A percentile compares a stretch with the other conserved stretches of the same genome.
phyloP scores from a whole-genome alignment of 352 stramenopile species.

The Phytophthora pini region DNA sequence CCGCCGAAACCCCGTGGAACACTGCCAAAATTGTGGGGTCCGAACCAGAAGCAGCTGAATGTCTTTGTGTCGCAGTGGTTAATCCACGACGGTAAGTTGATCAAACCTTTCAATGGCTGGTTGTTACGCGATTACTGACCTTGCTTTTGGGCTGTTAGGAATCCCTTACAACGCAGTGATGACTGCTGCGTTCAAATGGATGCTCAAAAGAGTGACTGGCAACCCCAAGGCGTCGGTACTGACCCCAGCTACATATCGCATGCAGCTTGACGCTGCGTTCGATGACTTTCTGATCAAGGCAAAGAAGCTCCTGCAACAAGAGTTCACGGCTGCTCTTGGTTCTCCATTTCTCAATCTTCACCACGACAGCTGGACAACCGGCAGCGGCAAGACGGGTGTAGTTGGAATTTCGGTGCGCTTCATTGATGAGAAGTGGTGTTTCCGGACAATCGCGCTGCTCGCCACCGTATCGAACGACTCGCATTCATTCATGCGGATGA shows the following conservation, averaged over 20 bases:
- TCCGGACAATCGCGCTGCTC: slow-evolving; percentile 7
- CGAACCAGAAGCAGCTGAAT: not conserved
- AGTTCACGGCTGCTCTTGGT: not conserved
- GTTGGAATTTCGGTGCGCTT: slow-evolving; percentile 7
- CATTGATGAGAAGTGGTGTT: slow-evolving; percentile 2
- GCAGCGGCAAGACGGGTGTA: not conserved
- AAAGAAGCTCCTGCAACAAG: not conserved
- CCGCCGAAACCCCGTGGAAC: not conserved
- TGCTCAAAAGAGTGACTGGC: slow-evolving; percentile 2
- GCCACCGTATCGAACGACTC: not conserved
- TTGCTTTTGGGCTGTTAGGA: not conserved
- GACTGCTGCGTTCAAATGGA: not conserved
- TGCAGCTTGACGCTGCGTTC: not conserved
- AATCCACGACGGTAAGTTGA: not conserved
- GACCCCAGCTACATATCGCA: not conserved
- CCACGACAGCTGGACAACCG: slow-evolving; percentile 9
- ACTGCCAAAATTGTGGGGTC: slow-evolving; percentile 1
- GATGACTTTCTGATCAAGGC: not conserved
- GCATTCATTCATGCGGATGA: not conserved
- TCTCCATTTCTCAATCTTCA: slow-evolving; percentile 10
- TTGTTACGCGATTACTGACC: too few relatives aligned
- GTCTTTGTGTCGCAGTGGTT: slow-evolving; percentile 8
- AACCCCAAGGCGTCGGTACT: not conserved
- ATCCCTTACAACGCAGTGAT: slow-evolving; percentile 10
- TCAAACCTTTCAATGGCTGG: too few relatives aligned